These are phyloP conservation scores for Paragyromitra xinjiangensis DNA, from an alignment of 495 filamentous ascomycete genomes.

Conservation along the genomic window DNA sequence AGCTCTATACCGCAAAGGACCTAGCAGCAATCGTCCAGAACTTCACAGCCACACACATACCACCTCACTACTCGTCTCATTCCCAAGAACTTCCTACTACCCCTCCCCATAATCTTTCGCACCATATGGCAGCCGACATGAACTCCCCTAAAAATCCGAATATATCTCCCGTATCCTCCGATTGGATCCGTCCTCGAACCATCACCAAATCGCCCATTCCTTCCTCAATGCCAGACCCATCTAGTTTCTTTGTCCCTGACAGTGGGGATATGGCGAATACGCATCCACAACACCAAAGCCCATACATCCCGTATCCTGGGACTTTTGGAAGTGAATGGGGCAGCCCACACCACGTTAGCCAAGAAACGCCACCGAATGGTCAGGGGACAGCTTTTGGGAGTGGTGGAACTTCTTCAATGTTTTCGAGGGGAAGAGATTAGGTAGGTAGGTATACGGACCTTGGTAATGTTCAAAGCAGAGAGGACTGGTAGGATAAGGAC, in stretches of 20 bases:
- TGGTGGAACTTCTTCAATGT: constrained; percentile 24
- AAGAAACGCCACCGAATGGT: constrained; percentile 33
- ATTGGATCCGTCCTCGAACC: constrained; percentile 37
- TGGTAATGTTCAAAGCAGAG: not conserved
- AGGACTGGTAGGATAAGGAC: not conserved
- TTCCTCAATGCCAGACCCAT: constrained; percentile 37
- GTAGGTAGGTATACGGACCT: not conserved
- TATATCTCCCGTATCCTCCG: constrained; percentile 21
- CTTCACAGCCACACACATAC: constrained; percentile 45
- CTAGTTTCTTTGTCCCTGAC: constrained; percentile 23
- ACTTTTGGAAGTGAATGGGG: constrained; percentile 34
- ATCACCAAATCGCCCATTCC: constrained; percentile 21
- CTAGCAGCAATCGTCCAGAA: constrained; percentile 49
- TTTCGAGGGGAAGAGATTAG: constrained; percentile 42
- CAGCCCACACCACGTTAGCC: constrained; percentile 17
- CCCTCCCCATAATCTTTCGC: constrained; percentile 18
- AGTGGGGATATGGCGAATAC: constrained; percentile 26
- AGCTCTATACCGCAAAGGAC: constrained; percentile 48
- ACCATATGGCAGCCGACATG: constrained; percentile 13
- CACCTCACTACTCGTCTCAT: constrained; percentile 37
- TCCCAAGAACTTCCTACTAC: constrained; percentile 45
- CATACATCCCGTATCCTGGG: constrained; percentile 40
- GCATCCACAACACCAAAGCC: constrained; percentile 29
- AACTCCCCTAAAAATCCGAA: constrained; percentile 21
- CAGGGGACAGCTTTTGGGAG: constrained; percentile 38